Base-by-base conservation (phyloP, 352 stramenopile genomes). In the Phytophthora citrophthora region DNA sequence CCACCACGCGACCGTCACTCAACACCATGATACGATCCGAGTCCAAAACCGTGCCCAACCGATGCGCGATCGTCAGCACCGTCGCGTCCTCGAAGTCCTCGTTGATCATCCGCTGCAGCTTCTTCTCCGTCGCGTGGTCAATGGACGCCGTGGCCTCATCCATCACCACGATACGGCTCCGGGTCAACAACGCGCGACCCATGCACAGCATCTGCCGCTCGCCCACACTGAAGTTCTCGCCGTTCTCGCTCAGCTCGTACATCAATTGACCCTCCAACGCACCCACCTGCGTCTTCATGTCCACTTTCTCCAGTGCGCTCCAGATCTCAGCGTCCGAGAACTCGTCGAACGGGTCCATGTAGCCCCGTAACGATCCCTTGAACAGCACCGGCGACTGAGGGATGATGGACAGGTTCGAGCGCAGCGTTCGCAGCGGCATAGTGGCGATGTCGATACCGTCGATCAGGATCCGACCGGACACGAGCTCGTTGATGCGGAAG, bases 51-150 rank as follows among this genome's bases (percentile, higher is more conserved):
- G 59, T 68, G 24, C 93, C 86, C 12, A 98, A 70, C 18, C 94
- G 73, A 74, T 98, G 94, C 5, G 96, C 95, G 62, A 99, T 98
- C 7, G 94, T 98, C 13, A 99, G 62, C 26, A 97, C 80, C 16
- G 95, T 99, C 13, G 83, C 81, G 27, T 91, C 74, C 8, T 61
- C 46, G 11, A 29, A 29, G 26, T 29, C 26, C 26, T 29, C 26
- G 26, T 29, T 29, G 26, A 29, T 29, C 26, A 29, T 29, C 26
- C 26, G 26, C 26, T 29, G 26, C 26, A 29, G 6, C 26, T 29
- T 29, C 26, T 29, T 29, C 26, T 29, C 26, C 26, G 26, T 29
- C 26, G 26, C 26, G 26, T 29, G 26, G 26, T 29, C 26, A 29
- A 29, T 29, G 26, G 26, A 29, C 26, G 26, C 26, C 2, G 26